Evolutionary conservation across 805 yeast genomes (phyloP).

Genomic region (Saccharomyces mikatae): DNA sequence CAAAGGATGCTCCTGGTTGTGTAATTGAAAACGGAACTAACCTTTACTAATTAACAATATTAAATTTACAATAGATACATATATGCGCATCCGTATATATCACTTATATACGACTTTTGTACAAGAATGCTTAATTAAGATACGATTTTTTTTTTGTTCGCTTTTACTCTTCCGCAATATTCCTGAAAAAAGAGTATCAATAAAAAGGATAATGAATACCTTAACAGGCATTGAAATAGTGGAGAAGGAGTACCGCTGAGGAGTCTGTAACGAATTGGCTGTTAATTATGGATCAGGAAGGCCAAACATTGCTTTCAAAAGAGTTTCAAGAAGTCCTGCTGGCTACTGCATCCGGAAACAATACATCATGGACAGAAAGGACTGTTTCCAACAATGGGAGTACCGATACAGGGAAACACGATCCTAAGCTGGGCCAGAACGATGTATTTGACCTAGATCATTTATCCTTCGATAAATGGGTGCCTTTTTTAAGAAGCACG

Average conservation of each 20-base stretch:
- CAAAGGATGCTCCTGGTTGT: conserved; percentile 50
- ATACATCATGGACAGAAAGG: not conserved
- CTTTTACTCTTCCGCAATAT: not conserved
- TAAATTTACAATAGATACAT: not conserved
- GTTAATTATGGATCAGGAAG: conserved; percentile 24
- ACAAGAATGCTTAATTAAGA: not conserved
- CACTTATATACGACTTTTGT: not conserved
- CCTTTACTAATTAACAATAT: conserved; percentile 17
- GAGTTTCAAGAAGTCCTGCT: conserved; percentile 27
- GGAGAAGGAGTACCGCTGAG: not conserved
- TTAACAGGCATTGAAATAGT: not conserved
- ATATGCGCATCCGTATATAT: not conserved
- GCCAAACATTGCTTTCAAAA: conserved; percentile 17
- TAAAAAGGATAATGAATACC: not conserved
- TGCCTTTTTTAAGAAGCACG: conserved; percentile 25
- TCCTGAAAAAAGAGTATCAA: not conserved
- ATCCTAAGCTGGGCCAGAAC: conserved; percentile 2
- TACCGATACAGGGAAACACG: not conserved
- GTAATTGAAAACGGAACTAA: conserved; percentile 39
- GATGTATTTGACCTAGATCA: conserved; percentile 23
- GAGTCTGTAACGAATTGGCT: not conserved
- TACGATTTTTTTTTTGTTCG: not conserved
- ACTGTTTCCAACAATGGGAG: not conserved
- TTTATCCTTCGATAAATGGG: conserved; percentile 28
- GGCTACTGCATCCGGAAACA: conserved; percentile 10